Evolutionary conservation across 495 filamentous ascomycete genomes (phyloP).

Genomic region (Podospora pseudoanserina): DNA sequence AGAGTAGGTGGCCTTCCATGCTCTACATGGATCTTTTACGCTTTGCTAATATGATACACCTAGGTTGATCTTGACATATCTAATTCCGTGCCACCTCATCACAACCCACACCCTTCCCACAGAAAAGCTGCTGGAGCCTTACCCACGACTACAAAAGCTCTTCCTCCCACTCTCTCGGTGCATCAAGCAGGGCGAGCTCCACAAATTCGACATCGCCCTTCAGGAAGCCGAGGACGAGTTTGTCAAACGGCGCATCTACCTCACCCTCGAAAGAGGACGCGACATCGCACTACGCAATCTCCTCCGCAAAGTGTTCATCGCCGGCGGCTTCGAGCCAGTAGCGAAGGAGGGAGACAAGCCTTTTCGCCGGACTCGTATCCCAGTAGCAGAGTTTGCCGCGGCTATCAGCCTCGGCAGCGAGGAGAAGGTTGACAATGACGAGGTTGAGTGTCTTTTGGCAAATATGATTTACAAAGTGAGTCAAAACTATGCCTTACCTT

Average conservation of each 20-base stretch:
- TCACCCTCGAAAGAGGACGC: conserved; percentile 85
- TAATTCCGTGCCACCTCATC: conserved; percentile 86
- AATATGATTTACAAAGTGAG: conserved; percentile 96
- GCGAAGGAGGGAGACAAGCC: conserved; percentile 56
- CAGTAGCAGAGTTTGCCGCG: conserved; percentile 70
- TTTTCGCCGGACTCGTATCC: conserved; percentile 70
- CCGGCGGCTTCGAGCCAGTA: conserved; percentile 67
- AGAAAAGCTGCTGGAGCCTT: conserved; percentile 62
- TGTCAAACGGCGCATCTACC: conserved; percentile 90
- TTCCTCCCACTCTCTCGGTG: conserved; percentile 72
- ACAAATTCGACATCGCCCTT: conserved; percentile 80
- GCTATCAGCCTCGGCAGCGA: conserved; percentile 56
- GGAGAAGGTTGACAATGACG: conserved; percentile 73
- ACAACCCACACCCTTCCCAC: conserved; percentile 82
- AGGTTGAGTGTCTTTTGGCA: conserved; percentile 91
- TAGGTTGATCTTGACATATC: conserved; percentile 90
- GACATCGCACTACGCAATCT: conserved; percentile 89
- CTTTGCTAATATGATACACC: conserved; percentile 8
- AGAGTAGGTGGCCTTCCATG: conserved; percentile 53
- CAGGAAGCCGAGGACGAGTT: conserved; percentile 78
- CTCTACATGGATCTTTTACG: background rate
- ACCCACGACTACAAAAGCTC: conserved; percentile 70
- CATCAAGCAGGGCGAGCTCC: conserved; percentile 78
- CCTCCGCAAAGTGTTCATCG: conserved; percentile 82
- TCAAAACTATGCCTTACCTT: conserved; percentile 9